A percentile compares a stretch with the other conserved stretches of the same genome.
Conservation (phyloP, 2,329 filamentous ascomycete species). For the Cordyceps militaris region DNA sequence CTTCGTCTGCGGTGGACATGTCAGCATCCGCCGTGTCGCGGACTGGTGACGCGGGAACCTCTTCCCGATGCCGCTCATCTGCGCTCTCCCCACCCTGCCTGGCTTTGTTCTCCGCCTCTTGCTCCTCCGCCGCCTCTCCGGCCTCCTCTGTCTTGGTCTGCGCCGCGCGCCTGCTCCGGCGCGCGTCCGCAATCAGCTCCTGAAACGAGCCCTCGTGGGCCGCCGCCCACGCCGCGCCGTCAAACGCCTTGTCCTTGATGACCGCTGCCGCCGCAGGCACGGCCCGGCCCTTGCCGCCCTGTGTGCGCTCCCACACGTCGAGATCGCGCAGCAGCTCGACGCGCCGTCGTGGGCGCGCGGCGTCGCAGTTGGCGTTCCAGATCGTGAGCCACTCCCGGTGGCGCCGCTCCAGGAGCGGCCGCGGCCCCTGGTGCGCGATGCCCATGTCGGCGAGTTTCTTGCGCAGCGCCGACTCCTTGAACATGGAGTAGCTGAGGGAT, state of each 20-base stretch:
- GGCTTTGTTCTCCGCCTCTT: neutral
- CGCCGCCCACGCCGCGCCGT: constrained; percentile 66
- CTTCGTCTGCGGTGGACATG: neutral
- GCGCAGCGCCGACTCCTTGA: constrained; percentile 71
- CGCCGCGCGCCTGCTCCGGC: constrained; percentile 42
- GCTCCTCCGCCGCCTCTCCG: constrained; percentile 14
- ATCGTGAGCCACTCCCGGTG: constrained; percentile 93
- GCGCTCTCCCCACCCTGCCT: neutral
- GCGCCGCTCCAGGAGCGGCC: constrained; percentile 64
- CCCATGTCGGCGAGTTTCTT: constrained; percentile 79
- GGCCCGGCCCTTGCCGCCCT: constrained; percentile 48
- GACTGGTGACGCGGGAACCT: neutral
- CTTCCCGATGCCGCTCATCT: neutral
- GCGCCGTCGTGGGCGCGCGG: constrained; percentile 62
- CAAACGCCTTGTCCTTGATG: constrained; percentile 87
- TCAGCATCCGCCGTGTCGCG: neutral
- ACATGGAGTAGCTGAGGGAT: constrained; percentile 74
- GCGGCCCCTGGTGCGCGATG: constrained; percentile 62
- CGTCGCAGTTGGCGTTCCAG: constrained; percentile 96
- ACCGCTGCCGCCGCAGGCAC: constrained; percentile 32
- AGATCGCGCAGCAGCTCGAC: constrained; percentile 69
- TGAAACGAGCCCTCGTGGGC: constrained; percentile 71
- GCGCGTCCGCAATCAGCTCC: constrained; percentile 70
- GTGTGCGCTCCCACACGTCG: constrained; percentile 78
- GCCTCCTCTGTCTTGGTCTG: constrained; percentile 24